Percentiles rank a stretch among this genome's conserved stretches.
phyloP scores from a whole-genome alignment of 2,329 filamentous ascomycete genomes.

The Nemania sp. region DNA sequence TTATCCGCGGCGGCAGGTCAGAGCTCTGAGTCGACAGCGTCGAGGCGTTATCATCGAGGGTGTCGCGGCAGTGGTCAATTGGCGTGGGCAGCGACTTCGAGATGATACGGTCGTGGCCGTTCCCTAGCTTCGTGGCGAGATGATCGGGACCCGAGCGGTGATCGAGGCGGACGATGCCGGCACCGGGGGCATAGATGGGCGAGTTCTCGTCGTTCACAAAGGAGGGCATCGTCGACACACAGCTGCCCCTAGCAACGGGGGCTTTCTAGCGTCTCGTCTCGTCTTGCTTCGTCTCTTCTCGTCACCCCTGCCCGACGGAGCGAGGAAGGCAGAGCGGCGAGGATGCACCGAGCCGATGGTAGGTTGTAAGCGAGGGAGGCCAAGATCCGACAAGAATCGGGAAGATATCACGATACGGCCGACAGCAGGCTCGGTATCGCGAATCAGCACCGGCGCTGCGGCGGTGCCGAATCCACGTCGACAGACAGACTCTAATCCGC shows the following conservation, averaged over 20 bases:
- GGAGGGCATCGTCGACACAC: slow-evolving; percentile 59
- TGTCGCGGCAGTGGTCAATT: slow-evolving; percentile 48
- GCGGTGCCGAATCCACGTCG: too few species aligned
- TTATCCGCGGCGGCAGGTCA: slow-evolving; percentile 48
- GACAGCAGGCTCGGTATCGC: background rate
- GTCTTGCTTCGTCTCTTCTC: too few species aligned
- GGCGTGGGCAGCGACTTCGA: slow-evolving; percentile 41
- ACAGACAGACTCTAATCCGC: too few species aligned
- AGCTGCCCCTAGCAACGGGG: background rate
- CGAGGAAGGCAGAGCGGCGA: background rate
- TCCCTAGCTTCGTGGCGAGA: slow-evolving; percentile 33
- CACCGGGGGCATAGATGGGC: slow-evolving; percentile 36
- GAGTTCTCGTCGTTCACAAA: slow-evolving; percentile 52
- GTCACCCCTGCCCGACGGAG: slow-evolving; percentile 15
- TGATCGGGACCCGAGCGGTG: slow-evolving; percentile 33
- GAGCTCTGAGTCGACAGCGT: slow-evolving; percentile 57
- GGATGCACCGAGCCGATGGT: background rate
- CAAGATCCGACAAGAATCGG: too few species aligned
- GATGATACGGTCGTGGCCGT: slow-evolving; percentile 37
- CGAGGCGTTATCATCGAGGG: slow-evolving; percentile 59
- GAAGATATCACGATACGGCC: background rate
- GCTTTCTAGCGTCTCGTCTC: slow-evolving; percentile 10
- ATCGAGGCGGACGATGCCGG: slow-evolving; percentile 38
- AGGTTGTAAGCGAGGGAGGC: too few species aligned
- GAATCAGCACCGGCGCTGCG: too few species aligned